Conservation (phyloP, 1,284 basidiomycete genomes). For the Coniferiporia weirii region DNA sequence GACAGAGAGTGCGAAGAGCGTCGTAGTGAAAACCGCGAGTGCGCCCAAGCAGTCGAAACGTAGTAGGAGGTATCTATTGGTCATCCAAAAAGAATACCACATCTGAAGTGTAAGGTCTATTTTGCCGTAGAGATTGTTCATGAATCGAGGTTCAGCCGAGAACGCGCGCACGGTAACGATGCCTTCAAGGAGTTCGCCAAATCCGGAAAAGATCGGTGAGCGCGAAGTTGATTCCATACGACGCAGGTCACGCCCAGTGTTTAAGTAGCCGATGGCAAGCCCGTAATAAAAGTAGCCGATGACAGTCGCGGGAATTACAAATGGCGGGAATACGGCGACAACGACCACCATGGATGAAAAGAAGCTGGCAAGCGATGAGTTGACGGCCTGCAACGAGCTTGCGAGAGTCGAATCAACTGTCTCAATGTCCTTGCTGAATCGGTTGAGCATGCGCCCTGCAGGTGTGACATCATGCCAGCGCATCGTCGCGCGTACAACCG, state of each 20-base stretch:
- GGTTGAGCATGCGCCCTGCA: slow-evolving; percentile 54
- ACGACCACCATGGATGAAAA: slow-evolving; percentile 48
- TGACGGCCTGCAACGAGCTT: slow-evolving; percentile 65
- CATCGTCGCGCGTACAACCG: slow-evolving; percentile 61
- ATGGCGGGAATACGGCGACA: slow-evolving; percentile 64
- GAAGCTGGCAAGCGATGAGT: slow-evolving; percentile 68
- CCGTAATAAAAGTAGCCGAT: slow-evolving; percentile 59
- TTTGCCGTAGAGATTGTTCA: slow-evolving; percentile 63
- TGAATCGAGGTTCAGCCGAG: slow-evolving; percentile 76
- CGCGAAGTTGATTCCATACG: slow-evolving; percentile 73
- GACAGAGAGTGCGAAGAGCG: slow-evolving; percentile 68
- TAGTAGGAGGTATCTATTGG: slow-evolving; percentile 24
- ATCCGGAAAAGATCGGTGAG: slow-evolving; percentile 73
- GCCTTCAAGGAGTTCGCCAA: slow-evolving; percentile 74
- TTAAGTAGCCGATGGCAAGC: slow-evolving; percentile 69
- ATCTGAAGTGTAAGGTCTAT: slow-evolving; percentile 54
- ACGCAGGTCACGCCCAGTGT: slow-evolving; percentile 71
- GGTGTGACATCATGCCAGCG: slow-evolving; percentile 24
- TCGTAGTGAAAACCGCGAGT: slow-evolving; percentile 59
- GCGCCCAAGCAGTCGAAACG: slow-evolving; percentile 50
- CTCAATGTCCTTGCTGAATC: slow-evolving; percentile 74
- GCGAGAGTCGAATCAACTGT: slow-evolving; percentile 73
- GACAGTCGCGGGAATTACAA: slow-evolving; percentile 65
- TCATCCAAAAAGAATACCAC: slow-evolving; percentile 22
- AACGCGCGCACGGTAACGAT: slow-evolving; percentile 85